Conservation (phyloP, 192 early-diverging fungal genomes). For the Backusella australiensis region DNA sequence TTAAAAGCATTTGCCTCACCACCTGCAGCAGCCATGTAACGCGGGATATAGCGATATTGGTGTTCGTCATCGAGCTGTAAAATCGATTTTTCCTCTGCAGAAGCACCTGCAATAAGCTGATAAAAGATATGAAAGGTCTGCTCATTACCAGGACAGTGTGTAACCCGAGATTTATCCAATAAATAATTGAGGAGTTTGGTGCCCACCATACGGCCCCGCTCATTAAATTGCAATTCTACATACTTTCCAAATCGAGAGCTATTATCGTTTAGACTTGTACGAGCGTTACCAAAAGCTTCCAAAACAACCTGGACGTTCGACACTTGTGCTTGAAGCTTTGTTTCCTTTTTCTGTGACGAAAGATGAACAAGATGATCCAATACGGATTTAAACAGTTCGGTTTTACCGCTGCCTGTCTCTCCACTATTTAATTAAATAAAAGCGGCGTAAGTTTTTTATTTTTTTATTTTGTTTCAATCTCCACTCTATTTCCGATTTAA, state of each 20-base stretch:
- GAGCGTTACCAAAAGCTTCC: constrained; percentile 88
- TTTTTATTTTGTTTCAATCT: neutral
- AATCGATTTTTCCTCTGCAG: constrained; percentile 70
- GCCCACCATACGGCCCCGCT: constrained; percentile 86
- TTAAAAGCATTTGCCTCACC: constrained; percentile 63
- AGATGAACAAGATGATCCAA: constrained; percentile 68
- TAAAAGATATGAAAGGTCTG: constrained; percentile 96
- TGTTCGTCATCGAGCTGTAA: constrained; percentile 68
- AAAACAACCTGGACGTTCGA: constrained; percentile 69
- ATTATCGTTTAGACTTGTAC: constrained; percentile 69
- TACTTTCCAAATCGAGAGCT: constrained; percentile 85
- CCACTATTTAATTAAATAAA: constrained; percentile 57
- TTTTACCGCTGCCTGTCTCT: constrained; percentile 87
- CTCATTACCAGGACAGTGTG: constrained; percentile 59
- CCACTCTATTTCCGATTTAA: neutral
- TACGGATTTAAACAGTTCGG: constrained; percentile 65
- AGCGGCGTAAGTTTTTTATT: constrained; percentile 3
- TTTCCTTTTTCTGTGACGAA: constrained; percentile 69
- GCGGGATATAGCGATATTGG: constrained; percentile 54
- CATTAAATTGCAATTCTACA: constrained; percentile 90
- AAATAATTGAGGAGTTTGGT: constrained; percentile 86
- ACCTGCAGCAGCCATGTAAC: constrained; percentile 52
- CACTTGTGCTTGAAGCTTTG: constrained; percentile 67
- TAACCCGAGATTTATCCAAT: constrained; percentile 82
- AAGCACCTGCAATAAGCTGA: constrained; percentile 85